These are phyloP conservation scores for Pyrenochaeta sp. DNA, from an alignment of 2,329 filamentous ascomycete species.

Conservation along the genomic window DNA sequence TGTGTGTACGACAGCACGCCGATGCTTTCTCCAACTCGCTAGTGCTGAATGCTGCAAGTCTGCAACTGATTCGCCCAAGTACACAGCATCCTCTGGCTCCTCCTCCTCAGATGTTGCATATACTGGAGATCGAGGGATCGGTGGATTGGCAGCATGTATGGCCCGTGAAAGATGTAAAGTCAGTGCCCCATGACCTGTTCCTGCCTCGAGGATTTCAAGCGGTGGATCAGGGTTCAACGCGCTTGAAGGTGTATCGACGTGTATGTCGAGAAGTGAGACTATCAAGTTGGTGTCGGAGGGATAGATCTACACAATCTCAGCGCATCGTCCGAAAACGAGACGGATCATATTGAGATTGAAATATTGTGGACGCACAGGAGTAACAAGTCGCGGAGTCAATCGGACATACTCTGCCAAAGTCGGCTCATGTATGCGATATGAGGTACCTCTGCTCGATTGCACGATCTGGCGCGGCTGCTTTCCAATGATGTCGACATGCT, in stretches of 20 bases:
- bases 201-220: slow-evolving; percentile 81
- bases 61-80: slow-evolving; percentile 41
- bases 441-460: slow-evolving; percentile 58
- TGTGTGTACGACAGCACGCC: slow-evolving; percentile 76
- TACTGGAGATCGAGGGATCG: slow-evolving; percentile 49
- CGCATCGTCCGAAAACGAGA: background rate
- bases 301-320: slow-evolving; percentile 65
- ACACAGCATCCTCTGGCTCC: slow-evolving; percentile 37
- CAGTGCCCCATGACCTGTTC: slow-evolving; percentile 82
- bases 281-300: slow-evolving; percentile 78
- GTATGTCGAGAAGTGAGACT: slow-evolving; percentile 77
- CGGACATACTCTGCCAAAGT: slow-evolving; percentile 77
- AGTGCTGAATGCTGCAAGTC: slow-evolving; percentile 38
- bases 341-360: too few relatives aligned
- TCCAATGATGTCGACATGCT: slow-evolving; percentile 69
- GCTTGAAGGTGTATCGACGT: slow-evolving; percentile 57
- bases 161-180: slow-evolving; percentile 78
- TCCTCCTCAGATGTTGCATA: slow-evolving; percentile 21
- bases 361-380: slow-evolving; percentile 63
- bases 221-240: slow-evolving; percentile 50
- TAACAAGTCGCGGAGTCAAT: slow-evolving; percentile 73
- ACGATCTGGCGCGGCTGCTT: slow-evolving; percentile 66
- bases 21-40: slow-evolving; percentile 51
- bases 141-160: slow-evolving; percentile 74
- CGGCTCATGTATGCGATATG: slow-evolving; percentile 68